Base-by-base conservation (phyloP, 139 green algal species). In the Coelastrella sp. region DNA sequence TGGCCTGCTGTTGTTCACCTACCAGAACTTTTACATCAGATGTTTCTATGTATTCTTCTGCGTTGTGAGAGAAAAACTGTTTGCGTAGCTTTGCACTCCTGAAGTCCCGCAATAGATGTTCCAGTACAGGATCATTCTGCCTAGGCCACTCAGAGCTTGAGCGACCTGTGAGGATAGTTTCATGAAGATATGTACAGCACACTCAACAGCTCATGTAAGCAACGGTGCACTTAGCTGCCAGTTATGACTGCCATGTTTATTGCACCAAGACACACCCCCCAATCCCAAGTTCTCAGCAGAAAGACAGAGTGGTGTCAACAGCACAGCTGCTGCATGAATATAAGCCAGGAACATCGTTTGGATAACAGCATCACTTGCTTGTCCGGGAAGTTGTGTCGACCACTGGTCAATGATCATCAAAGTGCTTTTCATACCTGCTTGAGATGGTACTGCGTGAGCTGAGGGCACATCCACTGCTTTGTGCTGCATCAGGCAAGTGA, bases 71-170 rank as follows among this genome's bases (percentile, higher is more conserved):
- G 35, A 89, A 89, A 32, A 92, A 94, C 30, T 91, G 62, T 30
- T 84, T 78, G 5, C 89, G 77, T 34, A 93, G 86, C 15, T 75
- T 78, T 15, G 90, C 85, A 27, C 84, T 90, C 21, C 88, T 69
- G 1, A 86, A 87, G 34, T 89, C 88, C 5, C 73, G 64, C 37
- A 94, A 79, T 38, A 94, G 83, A 32, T 92, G 79, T 64, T 92
- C 85, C 53, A 93, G 43, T 23, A 89, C 78, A 4, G 88, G 76
- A 74, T 90, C 88, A 86, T 71, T n/a, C 41, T 63, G 43, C 3
- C 53, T 32, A 6, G 48, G 53, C 72, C 45, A 66, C 19, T 41
- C 50, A 30, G 53, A 74, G 21, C 62, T 34, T 25, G 45, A 27
- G 38, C 27, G 27, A 69, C 8, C 7, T 21, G 2, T 69, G 9